Evolutionary conservation across 2,329 filamentous ascomycete genomes (phyloP), one percentile per base, ranked within the genome.

Genomic region (Helotiales sp.): DNA sequence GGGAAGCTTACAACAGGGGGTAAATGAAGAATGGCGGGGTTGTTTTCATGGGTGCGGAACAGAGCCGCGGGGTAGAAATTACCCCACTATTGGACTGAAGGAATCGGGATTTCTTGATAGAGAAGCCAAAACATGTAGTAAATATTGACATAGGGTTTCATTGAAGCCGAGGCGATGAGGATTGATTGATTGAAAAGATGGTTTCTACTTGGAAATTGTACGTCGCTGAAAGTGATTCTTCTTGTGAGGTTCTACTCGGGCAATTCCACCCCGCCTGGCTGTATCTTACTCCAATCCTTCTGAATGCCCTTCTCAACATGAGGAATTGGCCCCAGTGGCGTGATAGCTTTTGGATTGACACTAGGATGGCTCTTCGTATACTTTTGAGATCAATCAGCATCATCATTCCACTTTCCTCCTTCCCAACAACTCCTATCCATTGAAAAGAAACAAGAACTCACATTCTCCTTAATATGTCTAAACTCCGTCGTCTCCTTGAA

Each of bases 361-460:
- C 90, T 86, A 10, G 13, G 26, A 77, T 89, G 87, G 77, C 83
- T 91, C 86, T 97, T 97, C 83, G 97, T 98, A 81, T 98, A 96
- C 79, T 96, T 86, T 97, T 77, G 22, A 78, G 28, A 20, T 34
- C 24, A 61, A 32, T 64, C 26, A 70, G 43, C 57, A 37, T 3
- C 40, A 6, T 45, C 34, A 6, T 40, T 45, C 40, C 6, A 5
- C 5, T 2, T 40, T 15, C 34, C 37, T 40, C 6, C 13, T 40
- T 15, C 10, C 10, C 6, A 2, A 40, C 15, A 17, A 50, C 7
- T 22, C 26, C 15, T 20, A 7, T 7, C 6, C 5, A 28, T 11
- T 15, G 13, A n/a, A 22, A 34, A 55, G 22, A 28, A 7, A 20
- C 5, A 37, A 15, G n/a, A 3, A 47, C 70, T 70, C 32, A 75